Conservation (phyloP, 2,329 filamentous ascomycete species). For the Fusarium subtropicale region DNA sequence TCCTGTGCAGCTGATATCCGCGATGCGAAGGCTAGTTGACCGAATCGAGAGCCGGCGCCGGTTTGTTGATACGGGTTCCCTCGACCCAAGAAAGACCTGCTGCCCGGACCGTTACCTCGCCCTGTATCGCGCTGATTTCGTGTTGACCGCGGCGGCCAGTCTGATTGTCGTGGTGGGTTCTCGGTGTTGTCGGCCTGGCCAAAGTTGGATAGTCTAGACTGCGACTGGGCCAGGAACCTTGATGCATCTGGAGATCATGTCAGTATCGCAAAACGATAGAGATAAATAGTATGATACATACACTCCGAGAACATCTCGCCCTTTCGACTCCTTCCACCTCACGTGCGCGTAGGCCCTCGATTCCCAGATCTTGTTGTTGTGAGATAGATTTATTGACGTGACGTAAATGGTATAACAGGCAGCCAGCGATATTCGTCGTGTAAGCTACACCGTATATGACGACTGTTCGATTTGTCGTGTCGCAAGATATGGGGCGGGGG, state of each 20-base stretch:
- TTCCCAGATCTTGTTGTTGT: slow-evolving; percentile 23
- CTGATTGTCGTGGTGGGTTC: slow-evolving; percentile 45
- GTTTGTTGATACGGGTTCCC: slow-evolving; percentile 89
- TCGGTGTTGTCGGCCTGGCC: slow-evolving; percentile 66
- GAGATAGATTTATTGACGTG: slow-evolving; percentile 35
- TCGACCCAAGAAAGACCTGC: slow-evolving; percentile 59
- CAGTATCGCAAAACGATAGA: slow-evolving; percentile 14
- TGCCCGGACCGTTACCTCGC: slow-evolving; percentile 45
- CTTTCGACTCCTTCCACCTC: slow-evolving; percentile 52
- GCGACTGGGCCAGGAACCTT: slow-evolving; percentile 94
- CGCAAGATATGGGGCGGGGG: slow-evolving; percentile 1
- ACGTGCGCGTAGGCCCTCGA: slow-evolving; percentile 40
- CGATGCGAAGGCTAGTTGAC: slow-evolving; percentile 78
- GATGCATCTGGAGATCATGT: slow-evolving; percentile 79
- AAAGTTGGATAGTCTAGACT: slow-evolving; percentile 85
- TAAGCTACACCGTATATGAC: slow-evolving; percentile 29
- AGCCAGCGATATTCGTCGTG: slow-evolving; percentile 26
- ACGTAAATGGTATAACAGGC: slow-evolving; percentile 38
- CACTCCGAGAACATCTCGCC: slow-evolving; percentile 77
- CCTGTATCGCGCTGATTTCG: slow-evolving; percentile 50
- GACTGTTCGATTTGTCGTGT: slow-evolving; percentile 15
- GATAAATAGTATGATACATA: slow-evolving; percentile 60
- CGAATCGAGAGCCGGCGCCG: slow-evolving; percentile 76
- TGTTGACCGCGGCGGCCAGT: slow-evolving; percentile 53
- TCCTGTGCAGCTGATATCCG: slow-evolving; percentile 78